Conservation (phyloP, 257 asterid genomes). For the Eucommia ulmoides region DNA sequence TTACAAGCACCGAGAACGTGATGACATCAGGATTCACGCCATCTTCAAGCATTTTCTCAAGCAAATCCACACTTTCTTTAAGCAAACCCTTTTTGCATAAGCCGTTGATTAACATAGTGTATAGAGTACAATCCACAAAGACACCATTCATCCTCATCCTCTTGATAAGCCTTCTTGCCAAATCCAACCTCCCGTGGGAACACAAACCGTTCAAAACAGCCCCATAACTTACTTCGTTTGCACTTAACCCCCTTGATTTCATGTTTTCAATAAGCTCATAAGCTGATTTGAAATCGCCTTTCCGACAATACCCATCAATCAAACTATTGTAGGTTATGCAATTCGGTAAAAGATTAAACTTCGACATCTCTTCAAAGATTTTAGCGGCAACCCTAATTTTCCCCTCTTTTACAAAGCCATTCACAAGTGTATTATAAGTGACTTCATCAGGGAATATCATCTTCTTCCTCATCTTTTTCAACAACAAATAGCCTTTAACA, state of each 20-base stretch:
- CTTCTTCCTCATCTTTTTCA: conserved; percentile 59
- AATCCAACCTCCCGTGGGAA: conserved; percentile 50
- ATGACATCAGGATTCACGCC: conserved; percentile 47
- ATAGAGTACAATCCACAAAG: conserved; percentile 31
- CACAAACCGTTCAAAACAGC: conserved; percentile 70
- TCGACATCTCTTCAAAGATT: conserved; percentile 57
- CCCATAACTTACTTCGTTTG: conserved; percentile 70
- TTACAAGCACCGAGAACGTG: conserved; percentile 68
- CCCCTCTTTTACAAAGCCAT: conserved; percentile 77
- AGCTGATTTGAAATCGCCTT: conserved; percentile 51
- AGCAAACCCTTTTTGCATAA: conserved; percentile 40
- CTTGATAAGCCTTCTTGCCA: conserved; percentile 38
- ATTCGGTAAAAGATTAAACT: conserved; percentile 45
- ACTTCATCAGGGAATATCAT: conserved; percentile 57
- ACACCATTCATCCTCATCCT: conserved; percentile 40
- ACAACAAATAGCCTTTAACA: conserved; percentile 62
- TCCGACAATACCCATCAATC: conserved; percentile 64
- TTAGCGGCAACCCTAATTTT: conserved; percentile 49
- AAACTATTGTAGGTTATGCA: conserved; percentile 56
- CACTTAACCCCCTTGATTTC: conserved; percentile 42
- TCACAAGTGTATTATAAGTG: conserved; percentile 73
- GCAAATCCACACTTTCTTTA: conserved; percentile 34
- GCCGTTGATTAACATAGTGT: conserved; percentile 63
- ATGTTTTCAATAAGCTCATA: conserved; percentile 46
- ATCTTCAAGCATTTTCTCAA: conserved; percentile 37